phyloP scores from a whole-genome alignment of 2,329 filamentous ascomycete species.

The Pseudogymnoascus sp. region DNA sequence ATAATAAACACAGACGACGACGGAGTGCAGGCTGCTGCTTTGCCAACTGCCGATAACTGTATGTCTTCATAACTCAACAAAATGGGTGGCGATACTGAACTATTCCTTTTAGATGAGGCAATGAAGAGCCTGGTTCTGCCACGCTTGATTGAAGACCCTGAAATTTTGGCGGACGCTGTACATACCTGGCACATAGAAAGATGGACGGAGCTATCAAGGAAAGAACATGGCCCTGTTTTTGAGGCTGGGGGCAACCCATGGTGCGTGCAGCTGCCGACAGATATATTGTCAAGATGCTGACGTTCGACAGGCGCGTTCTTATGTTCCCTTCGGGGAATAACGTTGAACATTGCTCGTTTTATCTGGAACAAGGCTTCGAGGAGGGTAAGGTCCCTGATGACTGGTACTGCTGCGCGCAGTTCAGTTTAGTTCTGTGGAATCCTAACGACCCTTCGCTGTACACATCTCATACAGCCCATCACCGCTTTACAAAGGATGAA shows the following conservation, averaged over 20 bases:
- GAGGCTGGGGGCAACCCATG: constrained; percentile 81
- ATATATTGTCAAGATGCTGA: not conserved
- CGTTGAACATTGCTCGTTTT: constrained; percentile 87
- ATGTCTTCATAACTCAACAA: constrained; percentile 14
- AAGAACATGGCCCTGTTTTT: constrained; percentile 83
- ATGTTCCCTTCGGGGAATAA: constrained; percentile 96
- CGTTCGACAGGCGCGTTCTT: constrained; percentile 64
- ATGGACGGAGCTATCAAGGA: constrained; percentile 69
- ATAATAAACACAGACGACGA: constrained; percentile 31
- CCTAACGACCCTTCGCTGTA: constrained; percentile 83
- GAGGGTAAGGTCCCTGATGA: constrained; percentile 69
- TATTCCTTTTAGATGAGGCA: constrained; percentile 53
- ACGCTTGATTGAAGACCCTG: constrained; percentile 64
- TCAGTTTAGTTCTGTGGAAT: constrained; percentile 90
- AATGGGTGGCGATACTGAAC: constrained; percentile 11
- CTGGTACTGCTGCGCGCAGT: constrained; percentile 96
- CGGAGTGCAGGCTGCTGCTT: constrained; percentile 18
- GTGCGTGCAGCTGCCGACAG: constrained; percentile 38
- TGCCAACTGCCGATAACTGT: constrained; percentile 32
- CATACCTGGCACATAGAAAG: constrained; percentile 82
- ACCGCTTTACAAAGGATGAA: constrained; percentile 93
- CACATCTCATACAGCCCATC: constrained; percentile 73
- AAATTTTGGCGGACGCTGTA: constrained; percentile 65
- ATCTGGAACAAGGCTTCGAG: constrained; percentile 89
- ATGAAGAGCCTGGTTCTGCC: constrained; percentile 76